Base-by-base conservation (phyloP, 75 land plant genomes). In the Selaginella moellendorffii region DNA sequence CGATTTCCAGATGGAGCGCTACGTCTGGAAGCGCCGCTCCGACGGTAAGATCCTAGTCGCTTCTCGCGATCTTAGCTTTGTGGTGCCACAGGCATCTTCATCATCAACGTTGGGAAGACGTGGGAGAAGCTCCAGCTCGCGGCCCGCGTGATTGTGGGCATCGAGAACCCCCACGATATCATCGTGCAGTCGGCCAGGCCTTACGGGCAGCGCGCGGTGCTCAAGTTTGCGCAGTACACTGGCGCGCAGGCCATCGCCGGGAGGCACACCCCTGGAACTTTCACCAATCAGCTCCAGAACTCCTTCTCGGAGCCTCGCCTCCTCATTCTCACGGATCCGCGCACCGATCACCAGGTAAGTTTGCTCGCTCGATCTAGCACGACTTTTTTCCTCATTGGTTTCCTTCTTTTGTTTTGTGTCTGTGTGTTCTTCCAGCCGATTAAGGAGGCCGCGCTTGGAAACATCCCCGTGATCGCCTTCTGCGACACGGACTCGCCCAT, bases 161-260 rank as follows among this genome's bases (percentile, higher is more conserved):
- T 88, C 31, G 93, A 88, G 70, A 82, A 88, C 63, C 93, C 93
- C 0, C 81, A 85, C 69, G 93, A 88, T 56, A 88, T 88, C 24
- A 88, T 88, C 71, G 93, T 88, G 0, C 93, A 88, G 54, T 88
- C 93, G 72, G 89, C 89, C 10, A 86, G 89, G 69, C 89, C 89
- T 2, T 86, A 86, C 76, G 89, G 89, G 31, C 89, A 86, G 71
- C 63, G 89, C 19, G 89, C 89, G 29, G 86, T 86, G 1, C 27
- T 86, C 68, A 88, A 88, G 30, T 88, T 88, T 67, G 93, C 89
- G 1, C 85, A 85, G 66, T 88, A 85, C 71, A 88, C 89, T 64
- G 86, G 86, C 63, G 83, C 82, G 59, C 79, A 83, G 60, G 78
- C 90, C 21, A 83, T 86, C 72, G 90, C 90, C 36, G 89, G 89